phyloP scores from a whole-genome alignment of 1,139 yeast genomes.

The Candida sp. region DNA sequence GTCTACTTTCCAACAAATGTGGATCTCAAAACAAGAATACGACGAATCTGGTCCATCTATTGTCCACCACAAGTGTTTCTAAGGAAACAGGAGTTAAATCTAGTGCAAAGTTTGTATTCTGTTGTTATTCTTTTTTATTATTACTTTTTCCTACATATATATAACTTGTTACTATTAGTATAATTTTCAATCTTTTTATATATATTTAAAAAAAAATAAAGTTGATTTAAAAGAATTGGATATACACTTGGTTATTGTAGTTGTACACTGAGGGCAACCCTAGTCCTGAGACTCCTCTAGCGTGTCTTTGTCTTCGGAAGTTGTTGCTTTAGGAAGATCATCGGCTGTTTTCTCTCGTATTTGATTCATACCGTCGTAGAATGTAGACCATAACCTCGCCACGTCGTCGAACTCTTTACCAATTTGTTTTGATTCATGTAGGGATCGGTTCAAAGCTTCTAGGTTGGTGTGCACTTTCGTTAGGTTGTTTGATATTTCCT shows the following conservation, averaged over 20 bases:
- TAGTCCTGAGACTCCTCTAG: neutral
- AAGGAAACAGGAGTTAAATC: conserved; percentile 32
- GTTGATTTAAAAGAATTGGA: neutral
- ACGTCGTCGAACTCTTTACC: conserved; percentile 52
- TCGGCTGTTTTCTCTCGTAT: conserved; percentile 18
- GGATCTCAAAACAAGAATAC: conserved; percentile 99
- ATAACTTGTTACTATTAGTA: conserved; percentile 5
- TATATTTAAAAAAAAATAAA: neutral
- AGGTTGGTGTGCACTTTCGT: conserved; percentile 46
- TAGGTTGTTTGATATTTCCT: conserved; percentile 44
- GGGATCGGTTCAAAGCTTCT: conserved; percentile 44
- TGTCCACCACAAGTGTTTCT: conserved; percentile 99
- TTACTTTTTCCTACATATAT: conserved; percentile 1
- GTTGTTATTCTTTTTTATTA: conserved; percentile 4
- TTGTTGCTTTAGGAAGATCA: neutral
- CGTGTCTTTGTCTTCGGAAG: neutral
- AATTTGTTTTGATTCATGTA: conserved; percentile 46
- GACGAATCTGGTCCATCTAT: conserved; percentile 99
- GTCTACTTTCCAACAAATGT: conserved; percentile 99
- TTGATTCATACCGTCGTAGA: conserved; percentile 40
- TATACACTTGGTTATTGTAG: conserved; percentile 4
- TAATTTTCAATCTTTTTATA: conserved; percentile 2
- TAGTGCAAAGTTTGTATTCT: conserved; percentile 2
- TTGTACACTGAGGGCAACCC: neutral
- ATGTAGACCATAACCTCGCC: conserved; percentile 46